phyloP scores from a whole-genome alignment of 164 flowering plant genomes.

The Kingdonia uniflora region DNA sequence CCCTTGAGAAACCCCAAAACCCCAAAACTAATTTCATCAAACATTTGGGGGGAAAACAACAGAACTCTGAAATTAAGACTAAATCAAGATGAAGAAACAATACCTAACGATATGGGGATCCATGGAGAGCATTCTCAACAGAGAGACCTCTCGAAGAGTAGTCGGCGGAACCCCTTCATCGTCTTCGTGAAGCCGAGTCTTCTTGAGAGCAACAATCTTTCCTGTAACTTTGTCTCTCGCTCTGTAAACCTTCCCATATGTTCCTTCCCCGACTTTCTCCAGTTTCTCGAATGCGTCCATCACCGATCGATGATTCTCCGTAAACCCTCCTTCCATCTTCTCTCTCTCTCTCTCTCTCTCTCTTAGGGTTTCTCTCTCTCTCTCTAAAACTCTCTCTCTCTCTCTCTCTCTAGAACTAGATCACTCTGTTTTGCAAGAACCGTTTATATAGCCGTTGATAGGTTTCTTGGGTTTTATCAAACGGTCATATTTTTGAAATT shows the following conservation, averaged over 20 bases:
- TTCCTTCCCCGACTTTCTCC: slow-evolving; percentile 98
- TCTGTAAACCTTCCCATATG: slow-evolving; percentile 91
- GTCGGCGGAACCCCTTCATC: slow-evolving; percentile 96
- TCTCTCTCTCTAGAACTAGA: slow-evolving; percentile 1
- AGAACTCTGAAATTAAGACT: neutral
- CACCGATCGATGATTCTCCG: slow-evolving; percentile 22
- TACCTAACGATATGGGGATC: slow-evolving; percentile 89
- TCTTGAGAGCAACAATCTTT: slow-evolving; percentile 89
- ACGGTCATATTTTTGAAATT: slow-evolving; percentile 7
- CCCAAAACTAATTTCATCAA: too few relatives aligned
- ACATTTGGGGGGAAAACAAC: too few relatives aligned
- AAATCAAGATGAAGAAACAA: neutral
- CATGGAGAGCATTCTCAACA: slow-evolving; percentile 75
- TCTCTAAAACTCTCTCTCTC: slow-evolving; percentile 6
- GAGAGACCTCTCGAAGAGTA: slow-evolving; percentile 84
- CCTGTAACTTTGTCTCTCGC: slow-evolving; percentile 81
- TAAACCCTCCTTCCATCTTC: slow-evolving; percentile 4
- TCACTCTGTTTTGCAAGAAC: too few relatives aligned
- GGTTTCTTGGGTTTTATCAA: neutral
- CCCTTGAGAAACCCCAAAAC: neutral
- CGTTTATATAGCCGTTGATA: neutral
- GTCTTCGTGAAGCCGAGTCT: slow-evolving; percentile 86
- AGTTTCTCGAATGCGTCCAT: slow-evolving; percentile 93
- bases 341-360: slow-evolving; percentile 9
- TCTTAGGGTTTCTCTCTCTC: neutral